These are phyloP conservation scores for Podaxis pistillaris DNA, from an alignment of 768 basidiomycete species.

Conservation along the genomic window DNA sequence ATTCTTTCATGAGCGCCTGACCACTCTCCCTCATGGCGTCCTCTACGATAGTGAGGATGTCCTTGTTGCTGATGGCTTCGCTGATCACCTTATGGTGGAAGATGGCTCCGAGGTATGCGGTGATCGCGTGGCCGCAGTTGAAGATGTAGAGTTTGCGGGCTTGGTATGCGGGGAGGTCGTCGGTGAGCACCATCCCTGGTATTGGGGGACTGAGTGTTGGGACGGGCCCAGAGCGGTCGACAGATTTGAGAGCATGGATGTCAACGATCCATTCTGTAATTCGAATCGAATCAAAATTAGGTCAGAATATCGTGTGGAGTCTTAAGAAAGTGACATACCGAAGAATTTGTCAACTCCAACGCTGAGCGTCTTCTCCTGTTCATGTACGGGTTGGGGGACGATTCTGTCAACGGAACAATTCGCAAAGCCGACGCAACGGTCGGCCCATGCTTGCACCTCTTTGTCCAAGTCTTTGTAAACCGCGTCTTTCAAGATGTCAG, in stretches of 20 bases:
- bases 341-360: slow-evolving; percentile 13
- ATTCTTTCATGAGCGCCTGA: slow-evolving; percentile 3
- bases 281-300: background rate
- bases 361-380: slow-evolving; percentile 2
- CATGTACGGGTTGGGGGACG: slow-evolving; percentile 1
- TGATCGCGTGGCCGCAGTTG: slow-evolving; percentile 8
- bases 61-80: background rate
- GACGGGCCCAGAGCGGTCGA: background rate
- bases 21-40: slow-evolving; percentile 11
- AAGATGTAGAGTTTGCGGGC: slow-evolving; percentile 12
- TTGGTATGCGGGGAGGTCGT: slow-evolving; percentile 9
- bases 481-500: background rate
- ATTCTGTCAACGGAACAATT: slow-evolving; percentile 14
- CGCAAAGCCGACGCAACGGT: slow-evolving; percentile 10
- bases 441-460: slow-evolving; percentile 3
- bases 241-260: slow-evolving; percentile 5
- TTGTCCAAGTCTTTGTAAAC: slow-evolving; percentile 9
- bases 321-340: background rate
- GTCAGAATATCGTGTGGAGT: background rate
- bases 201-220: background rate
- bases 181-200: slow-evolving; percentile 8
- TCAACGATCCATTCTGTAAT: slow-evolving; percentile 12
- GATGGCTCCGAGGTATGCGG: slow-evolving; percentile 11
- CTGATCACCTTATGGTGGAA: background rate
- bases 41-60: slow-evolving; percentile 1